phyloP scores from a whole-genome alignment of 345 rosid species.

The Eucalyptus sp. region DNA sequence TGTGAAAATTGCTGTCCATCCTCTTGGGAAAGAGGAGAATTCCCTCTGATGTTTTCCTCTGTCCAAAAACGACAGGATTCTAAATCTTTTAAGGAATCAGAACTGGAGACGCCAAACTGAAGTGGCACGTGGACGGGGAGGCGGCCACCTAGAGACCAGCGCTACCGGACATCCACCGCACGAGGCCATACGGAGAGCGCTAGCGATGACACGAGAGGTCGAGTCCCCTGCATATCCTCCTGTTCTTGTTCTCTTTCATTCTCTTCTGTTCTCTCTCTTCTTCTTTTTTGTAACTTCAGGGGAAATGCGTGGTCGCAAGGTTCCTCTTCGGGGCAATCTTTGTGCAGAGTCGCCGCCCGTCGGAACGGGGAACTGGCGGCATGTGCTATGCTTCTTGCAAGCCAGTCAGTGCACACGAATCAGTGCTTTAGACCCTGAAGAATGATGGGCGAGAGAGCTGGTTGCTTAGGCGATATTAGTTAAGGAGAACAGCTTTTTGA shows the following conservation, averaged over 20 bases:
- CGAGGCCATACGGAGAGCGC: neutral
- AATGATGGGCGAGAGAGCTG: neutral
- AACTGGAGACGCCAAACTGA: neutral
- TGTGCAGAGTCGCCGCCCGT: neutral
- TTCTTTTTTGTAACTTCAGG: neutral
- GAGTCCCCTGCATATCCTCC: neutral
- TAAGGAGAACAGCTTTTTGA: neutral
- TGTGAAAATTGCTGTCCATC: neutral
- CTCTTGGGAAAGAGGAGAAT: neutral
- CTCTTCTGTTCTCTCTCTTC: neutral
- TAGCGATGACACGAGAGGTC: neutral
- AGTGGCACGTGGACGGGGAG: neutral
- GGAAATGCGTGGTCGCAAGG: neutral
- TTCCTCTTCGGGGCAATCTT: neutral
- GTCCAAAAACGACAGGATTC: neutral
- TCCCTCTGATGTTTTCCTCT: neutral
- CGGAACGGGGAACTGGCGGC: neutral
- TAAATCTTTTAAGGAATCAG: neutral
- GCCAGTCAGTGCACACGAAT: neutral
- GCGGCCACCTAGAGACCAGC: neutral
- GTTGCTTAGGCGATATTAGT: neutral
- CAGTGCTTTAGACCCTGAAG: neutral
- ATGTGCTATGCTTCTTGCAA: neutral
- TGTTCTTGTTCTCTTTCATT: neutral
- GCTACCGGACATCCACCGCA: neutral